Evolutionary conservation across 352 stramenopile species (phyloP).

Genomic region (Phytophthora pini): DNA sequence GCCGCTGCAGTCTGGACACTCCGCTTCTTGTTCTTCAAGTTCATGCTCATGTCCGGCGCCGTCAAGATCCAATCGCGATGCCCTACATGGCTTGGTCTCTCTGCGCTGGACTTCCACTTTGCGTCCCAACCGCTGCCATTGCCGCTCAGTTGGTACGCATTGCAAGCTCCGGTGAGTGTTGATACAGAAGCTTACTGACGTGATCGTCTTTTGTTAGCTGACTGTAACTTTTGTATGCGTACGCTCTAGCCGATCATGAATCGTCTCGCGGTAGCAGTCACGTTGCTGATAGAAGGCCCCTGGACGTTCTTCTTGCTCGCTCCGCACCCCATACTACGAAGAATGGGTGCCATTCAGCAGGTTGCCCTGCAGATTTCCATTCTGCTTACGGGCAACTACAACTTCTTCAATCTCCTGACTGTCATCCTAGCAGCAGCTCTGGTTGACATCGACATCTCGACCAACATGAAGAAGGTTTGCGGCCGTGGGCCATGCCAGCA

Average conservation of each 20-base stretch:
- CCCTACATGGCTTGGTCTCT: slow-evolving; percentile 91
- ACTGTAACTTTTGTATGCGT: slow-evolving; percentile 9
- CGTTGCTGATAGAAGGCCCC: slow-evolving; percentile 91
- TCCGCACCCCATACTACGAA: slow-evolving; percentile 61
- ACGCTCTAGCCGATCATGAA: slow-evolving; percentile 67
- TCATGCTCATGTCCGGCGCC: slow-evolving; percentile 93
- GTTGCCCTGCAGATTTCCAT: slow-evolving; percentile 87
- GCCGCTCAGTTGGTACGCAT: slow-evolving; percentile 84
- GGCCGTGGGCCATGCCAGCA: background rate
- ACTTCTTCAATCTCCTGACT: slow-evolving; percentile 95
- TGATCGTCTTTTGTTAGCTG: slow-evolving; percentile 4
- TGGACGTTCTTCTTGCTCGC: slow-evolving; percentile 84
- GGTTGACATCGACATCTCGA: slow-evolving; percentile 34
- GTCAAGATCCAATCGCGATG: slow-evolving; percentile 93
- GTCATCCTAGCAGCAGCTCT: slow-evolving; percentile 47
- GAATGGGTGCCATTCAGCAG: slow-evolving; percentile 67
- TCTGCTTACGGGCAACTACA: slow-evolving; percentile 93
- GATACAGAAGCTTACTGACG: background rate
- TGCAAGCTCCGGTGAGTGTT: slow-evolving; percentile 73
- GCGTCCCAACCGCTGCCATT: slow-evolving; percentile 86
- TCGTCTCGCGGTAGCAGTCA: slow-evolving; percentile 78
- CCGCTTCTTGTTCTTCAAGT: slow-evolving; percentile 93
- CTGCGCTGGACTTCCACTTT: slow-evolving; percentile 93
- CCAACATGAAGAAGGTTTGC: background rate
- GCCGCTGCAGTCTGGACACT: slow-evolving; percentile 63